Base-by-base conservation (phyloP, 2,329 filamentous ascomycete genomes). In the Colletotrichum melonis region DNA sequence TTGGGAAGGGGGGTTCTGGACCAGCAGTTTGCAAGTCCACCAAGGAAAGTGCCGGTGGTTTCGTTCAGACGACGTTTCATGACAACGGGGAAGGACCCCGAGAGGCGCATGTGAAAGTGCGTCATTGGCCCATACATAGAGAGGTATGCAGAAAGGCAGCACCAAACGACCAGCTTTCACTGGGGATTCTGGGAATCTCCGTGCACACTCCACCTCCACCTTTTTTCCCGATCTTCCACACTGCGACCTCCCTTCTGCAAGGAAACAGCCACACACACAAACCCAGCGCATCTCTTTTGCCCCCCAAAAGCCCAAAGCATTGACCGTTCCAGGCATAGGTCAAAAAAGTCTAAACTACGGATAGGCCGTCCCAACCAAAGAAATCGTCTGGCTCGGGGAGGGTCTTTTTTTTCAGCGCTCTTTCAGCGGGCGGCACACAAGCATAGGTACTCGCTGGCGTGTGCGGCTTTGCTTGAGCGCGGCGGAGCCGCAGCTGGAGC, bases 161-260 rank as follows among this genome's bases (percentile, higher is more conserved):
- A 26, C 8, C 59, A 22, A 11, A 26, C 38, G 54, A 22, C 62
- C 59, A 69, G 70, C 66, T 65, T 69, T 55, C 49, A 42, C 66
- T 32, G 30, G 14, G 35, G 35, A 42, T 42, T 42, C 35, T 42
- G 49, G 46, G 67, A 73, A 60, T 64, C 70, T 46, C 42, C 67
- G 70, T 73, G 70, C 70, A 70, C 70, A 70, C 55, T 73, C 70
- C 70, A 70, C 70, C 60, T 73, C 70, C 70, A 70, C 70, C 30
- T 38, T 58, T 32, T 28, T 57, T 32, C 58, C 59, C 35, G 19
- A 57, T 26, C 66, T 72, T 14, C 30, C 59, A 69, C 67, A 69
- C 69, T 60, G 60, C 67, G 56, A 63, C 55, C 58, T 62, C 22
- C 22, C 55, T 35, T 56, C 22, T 49, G 55, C 67, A 70, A 59